These are phyloP conservation scores for Leptoxyphium fumago DNA, from an alignment of 2,329 filamentous ascomycete genomes.

Conservation along the genomic window DNA sequence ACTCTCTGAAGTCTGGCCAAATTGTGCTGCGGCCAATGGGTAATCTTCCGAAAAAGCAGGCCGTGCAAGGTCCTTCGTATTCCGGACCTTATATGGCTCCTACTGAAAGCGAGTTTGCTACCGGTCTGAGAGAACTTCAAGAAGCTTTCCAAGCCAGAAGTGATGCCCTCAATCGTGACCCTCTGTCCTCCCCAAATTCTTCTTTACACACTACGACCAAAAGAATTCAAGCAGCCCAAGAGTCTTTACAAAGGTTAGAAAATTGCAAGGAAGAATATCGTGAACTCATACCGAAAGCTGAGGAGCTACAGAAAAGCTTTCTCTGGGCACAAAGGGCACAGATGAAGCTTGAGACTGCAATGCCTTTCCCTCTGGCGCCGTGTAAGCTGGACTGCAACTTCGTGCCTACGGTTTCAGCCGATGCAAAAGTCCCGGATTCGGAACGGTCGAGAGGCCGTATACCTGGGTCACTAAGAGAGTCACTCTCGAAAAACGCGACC, in stretches of 20 bases:
- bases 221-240: slow-evolving; percentile 2
- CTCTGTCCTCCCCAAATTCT: slow-evolving; percentile 1
- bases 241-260: slow-evolving; percentile 2
- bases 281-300: slow-evolving; percentile 11
- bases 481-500: not conserved
- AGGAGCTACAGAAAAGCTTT: slow-evolving; percentile 20
- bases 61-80: slow-evolving; percentile 31
- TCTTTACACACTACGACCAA: slow-evolving; percentile 1
- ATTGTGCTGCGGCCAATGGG: slow-evolving; percentile 26
- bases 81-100: slow-evolving; percentile 21
- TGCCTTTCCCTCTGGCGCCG: slow-evolving; percentile 2
- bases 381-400: slow-evolving; percentile 18
- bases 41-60: slow-evolving; percentile 28
- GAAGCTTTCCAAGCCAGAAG: slow-evolving; percentile 7
- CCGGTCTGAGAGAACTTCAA: slow-evolving; percentile 14
- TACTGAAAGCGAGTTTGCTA: slow-evolving; percentile 7
- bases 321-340: slow-evolving; percentile 11
- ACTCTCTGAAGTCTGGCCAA: slow-evolving; percentile 19
- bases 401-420: slow-evolving; percentile 19
- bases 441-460: slow-evolving; percentile 27
- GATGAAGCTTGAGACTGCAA: slow-evolving; percentile 6
- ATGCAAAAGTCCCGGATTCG: slow-evolving; percentile 24
- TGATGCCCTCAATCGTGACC: not conserved
- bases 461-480: slow-evolving; percentile 11
- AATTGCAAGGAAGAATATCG: slow-evolving; percentile 1